phyloP scores from a whole-genome alignment of 768 basidiomycete species.

The Lactarius quietus region DNA sequence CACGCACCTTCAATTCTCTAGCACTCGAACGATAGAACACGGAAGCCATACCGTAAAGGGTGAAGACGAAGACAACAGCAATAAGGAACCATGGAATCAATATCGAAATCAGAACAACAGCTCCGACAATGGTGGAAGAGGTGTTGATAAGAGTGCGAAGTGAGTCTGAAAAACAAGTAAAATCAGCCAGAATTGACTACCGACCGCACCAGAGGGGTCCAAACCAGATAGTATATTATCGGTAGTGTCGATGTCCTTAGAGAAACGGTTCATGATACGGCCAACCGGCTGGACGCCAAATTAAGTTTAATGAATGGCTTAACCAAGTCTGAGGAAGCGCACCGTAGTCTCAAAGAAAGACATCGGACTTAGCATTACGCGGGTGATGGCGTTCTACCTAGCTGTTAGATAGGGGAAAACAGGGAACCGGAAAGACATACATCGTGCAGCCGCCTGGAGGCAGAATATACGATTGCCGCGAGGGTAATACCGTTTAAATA shows the following conservation, averaged over 20 bases:
- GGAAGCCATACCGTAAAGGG: conserved; percentile 67
- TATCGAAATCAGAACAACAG: conserved; percentile 73
- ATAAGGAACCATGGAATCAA: conserved; percentile 84
- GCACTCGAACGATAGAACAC: conserved; percentile 83
- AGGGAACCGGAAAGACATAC: conserved; percentile 33
- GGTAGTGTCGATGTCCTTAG: conserved; percentile 81
- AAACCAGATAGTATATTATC: conserved; percentile 66
- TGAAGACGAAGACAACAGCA: conserved; percentile 55
- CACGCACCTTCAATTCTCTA: conserved; percentile 69
- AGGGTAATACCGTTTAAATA: conserved; percentile 66
- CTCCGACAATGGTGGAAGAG: conserved; percentile 61
- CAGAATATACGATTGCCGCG: conserved; percentile 70
- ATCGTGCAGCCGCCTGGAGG: conserved; percentile 65
- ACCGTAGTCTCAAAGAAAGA: conserved; percentile 87
- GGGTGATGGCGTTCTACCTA: conserved; percentile 52
- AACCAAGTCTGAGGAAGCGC: conserved; percentile 24
- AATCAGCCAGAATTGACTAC: conserved; percentile 6
- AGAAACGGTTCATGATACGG: conserved; percentile 87
- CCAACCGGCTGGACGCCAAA: conserved; percentile 59
- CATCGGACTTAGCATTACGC: conserved; percentile 83
- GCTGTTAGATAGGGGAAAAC: background rate
- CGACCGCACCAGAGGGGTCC: background rate
- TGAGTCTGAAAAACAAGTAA: conserved; percentile 43
- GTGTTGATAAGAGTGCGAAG: conserved; percentile 71
- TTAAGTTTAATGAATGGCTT: conserved; percentile 21